Conservation (phyloP, 75 land plant species). For the Chamaecyparis obtusa region DNA sequence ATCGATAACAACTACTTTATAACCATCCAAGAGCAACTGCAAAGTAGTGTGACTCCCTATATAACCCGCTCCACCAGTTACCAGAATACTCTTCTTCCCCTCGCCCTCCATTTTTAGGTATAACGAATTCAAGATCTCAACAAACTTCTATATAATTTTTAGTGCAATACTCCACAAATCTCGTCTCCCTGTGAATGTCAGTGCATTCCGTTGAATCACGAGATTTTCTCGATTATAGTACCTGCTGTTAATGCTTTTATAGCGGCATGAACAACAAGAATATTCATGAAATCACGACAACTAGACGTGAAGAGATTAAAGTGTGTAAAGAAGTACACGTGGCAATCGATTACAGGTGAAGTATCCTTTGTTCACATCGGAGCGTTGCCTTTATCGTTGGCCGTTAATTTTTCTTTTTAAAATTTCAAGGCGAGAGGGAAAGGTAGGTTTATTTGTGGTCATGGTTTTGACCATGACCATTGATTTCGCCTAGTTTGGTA, state of each 20-base stretch:
- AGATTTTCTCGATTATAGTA: neutral
- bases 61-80: constrained; percentile 94
- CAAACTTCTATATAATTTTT: neutral
- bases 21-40: constrained; percentile 73
- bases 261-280: neutral
- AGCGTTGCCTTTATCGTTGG: too few relatives aligned
- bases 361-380: too few relatives aligned
- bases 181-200: neutral
- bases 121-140: neutral
- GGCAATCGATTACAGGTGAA: too few relatives aligned
- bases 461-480: too few relatives aligned
- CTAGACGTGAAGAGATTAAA: neutral
- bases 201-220: neutral
- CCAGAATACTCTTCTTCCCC: constrained; percentile 47
- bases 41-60: constrained; percentile 88
- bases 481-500: too few relatives aligned
- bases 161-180: neutral
- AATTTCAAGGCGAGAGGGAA: too few relatives aligned
- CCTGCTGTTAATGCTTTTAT: neutral
- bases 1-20: constrained; percentile 63
- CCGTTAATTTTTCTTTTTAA: too few relatives aligned
- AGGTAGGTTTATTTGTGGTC: too few relatives aligned
- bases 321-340: too few relatives aligned
- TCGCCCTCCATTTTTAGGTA: constrained; percentile 2
- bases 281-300: neutral